Evolutionary conservation across 495 filamentous ascomycete species (phyloP), one percentile per base, ranked within the genome.

Genomic region (Xylaria bambusicola): DNA sequence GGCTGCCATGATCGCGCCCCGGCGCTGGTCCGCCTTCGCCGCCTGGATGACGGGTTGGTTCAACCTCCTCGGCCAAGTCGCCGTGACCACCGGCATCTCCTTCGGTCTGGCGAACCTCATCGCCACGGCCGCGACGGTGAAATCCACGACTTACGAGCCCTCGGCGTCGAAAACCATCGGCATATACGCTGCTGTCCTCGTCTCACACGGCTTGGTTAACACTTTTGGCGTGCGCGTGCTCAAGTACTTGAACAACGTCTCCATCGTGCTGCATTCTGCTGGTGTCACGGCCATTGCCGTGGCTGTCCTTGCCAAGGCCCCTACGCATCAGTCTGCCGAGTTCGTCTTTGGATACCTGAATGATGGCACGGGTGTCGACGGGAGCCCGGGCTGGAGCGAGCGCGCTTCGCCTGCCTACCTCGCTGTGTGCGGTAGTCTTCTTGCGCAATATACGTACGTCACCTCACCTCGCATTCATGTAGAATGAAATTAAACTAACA

Each of bases 11-110:
- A 74, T 88, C 21, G 84, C 85, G 6, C 81, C 85, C 1, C 72
- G 76, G 6, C 67, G 74, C 6, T 76, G 80, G 68, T 77, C 80
- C 0, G 82, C 85, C 6, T 86, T 88, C 63, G 76, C 79, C 6
- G 80, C 82, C 24, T 88, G 85, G 85, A 74, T 86, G 40, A 88
- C 85, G 2, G 85, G 85, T 12, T 87, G 84, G 84, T 83, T 79
- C 66, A 85, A 84, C 49, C 59, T 85, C 12, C 77, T 84, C 6
- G 83, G 83, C 10, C 82, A 86, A 62, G 81, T 87, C 29, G 85
- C 86, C 27, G 85, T 88, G 10, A 88, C 86, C 1, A 86, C 85
- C 0, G 84, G 85, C 42, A 88, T 88, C 62, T 80, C 82, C 18
- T 88, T 88, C 60, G 86, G 86, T n/a, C 74, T 78, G 42, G 86